A percentile compares a stretch with the other conserved stretches of the same genome.
Evolutionary conservation across 768 basidiomycete genomes (phyloP).

Genomic region (Psilocybe tampanensis): DNA sequence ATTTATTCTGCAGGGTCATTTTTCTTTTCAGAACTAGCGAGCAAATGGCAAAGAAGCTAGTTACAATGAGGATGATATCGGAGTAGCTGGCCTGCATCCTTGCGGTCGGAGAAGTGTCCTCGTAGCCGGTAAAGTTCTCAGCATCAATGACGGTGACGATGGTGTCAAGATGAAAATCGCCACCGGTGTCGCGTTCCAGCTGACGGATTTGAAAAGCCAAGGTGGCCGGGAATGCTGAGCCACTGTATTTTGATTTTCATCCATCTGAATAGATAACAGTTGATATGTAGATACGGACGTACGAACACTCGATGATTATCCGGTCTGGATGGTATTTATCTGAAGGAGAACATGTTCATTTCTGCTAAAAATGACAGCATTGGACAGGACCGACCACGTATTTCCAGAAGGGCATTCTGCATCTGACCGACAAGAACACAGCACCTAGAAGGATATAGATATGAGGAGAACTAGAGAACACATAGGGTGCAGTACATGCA

Average conservation of each 20-base stretch:
- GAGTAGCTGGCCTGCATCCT: conserved; percentile 96
- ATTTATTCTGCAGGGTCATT: conserved; percentile 71
- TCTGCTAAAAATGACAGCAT: neutral
- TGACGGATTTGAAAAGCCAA: conserved; percentile 94
- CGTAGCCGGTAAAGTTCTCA: conserved; percentile 91
- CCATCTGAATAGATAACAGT: neutral
- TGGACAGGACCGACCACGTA: conserved; percentile 56
- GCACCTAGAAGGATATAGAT: conserved; percentile 54
- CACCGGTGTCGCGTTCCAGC: conserved; percentile 74
- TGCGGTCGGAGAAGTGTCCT: conserved; percentile 89
- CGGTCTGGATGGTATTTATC: conserved; percentile 86
- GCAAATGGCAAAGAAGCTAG: neutral
- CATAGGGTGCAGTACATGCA: conserved; percentile 85
- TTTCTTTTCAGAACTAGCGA: neutral
- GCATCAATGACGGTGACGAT: conserved; percentile 92
- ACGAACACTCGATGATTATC: conserved; percentile 97
- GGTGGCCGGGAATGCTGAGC: conserved; percentile 95
- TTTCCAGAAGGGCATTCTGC: conserved; percentile 88
- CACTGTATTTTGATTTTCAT: conserved; percentile 50
- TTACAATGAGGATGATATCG: conserved; percentile 82
- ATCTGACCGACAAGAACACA: conserved; percentile 95
- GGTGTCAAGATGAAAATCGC: conserved; percentile 82
- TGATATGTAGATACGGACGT: conserved; percentile 21
- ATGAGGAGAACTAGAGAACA: neutral
- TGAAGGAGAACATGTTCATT: conserved; percentile 28